Base-by-base conservation (phyloP, 176 grass and related monocot species). In the Bonia amplexicaulis region DNA sequence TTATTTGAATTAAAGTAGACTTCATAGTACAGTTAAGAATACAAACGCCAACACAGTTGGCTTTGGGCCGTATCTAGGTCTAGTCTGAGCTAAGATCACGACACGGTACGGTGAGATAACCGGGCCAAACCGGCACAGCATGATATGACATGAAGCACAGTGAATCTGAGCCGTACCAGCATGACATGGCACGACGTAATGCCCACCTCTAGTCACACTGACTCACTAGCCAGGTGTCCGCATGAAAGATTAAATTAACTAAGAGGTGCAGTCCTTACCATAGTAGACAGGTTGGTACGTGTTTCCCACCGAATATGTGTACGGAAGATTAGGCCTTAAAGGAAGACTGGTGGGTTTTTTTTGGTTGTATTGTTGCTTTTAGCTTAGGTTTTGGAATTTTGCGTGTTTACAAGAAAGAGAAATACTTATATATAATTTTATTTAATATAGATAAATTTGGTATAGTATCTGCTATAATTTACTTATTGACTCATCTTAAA, bases 301-400 rank as follows among this genome's bases (percentile, higher is more conserved):
- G 80, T 70, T 68, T 33, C 80, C 54, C 75, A 84, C 80, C 89
- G 7, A 87, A 75, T 22, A 79, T 60, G 9, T 41, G 74, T 84
- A 87, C 80, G 42, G 6, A 59, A 53, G 27, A 74, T 79, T 79
- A 62, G 49, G 52, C 31, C 11, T 68, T 20, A 6, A 59, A 60
- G 63, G 17, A 68, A 25, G 69, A 0, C 31, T 33, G 31, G 31
- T 3, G 31, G 31, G 2, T 33, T 3, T 33, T 31, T 31, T 33
- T 3, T 33, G 2, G 31, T 33, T 33, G 31, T 33, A 3, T 33
- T 33, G 3, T 33, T 3, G 0, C 0, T 33, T 33, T 33, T 33
- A 33, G 31, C 3, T 33, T 33, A 33, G 3, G 3, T 33, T 33
- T 33, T 33, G 2, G 2, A 33, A 33, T 33, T 33, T 33, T 33